Evolutionary conservation across 2,329 filamentous ascomycete species (phyloP).

Genomic region (Colletotrichum zoysiae): DNA sequence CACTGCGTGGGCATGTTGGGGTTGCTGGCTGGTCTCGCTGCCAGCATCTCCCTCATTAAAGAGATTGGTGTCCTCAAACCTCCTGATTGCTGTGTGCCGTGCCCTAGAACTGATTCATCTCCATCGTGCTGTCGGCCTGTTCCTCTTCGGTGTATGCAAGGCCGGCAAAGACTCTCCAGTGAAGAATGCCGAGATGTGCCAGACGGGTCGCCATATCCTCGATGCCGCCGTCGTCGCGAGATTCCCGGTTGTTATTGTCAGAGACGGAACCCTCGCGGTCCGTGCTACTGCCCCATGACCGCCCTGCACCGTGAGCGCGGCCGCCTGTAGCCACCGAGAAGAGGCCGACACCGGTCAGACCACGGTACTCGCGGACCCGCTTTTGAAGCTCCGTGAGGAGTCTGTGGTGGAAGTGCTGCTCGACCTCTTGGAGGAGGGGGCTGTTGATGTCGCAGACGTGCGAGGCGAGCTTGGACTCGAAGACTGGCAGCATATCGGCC

Average conservation of each 20-base stretch:
- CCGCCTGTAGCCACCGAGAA: slow-evolving; percentile 68
- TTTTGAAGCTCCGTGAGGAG: slow-evolving; percentile 62
- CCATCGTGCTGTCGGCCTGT: slow-evolving; percentile 51
- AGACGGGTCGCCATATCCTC: slow-evolving; percentile 81
- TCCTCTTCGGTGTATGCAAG: slow-evolving; percentile 73
- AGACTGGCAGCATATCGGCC: slow-evolving; percentile 58
- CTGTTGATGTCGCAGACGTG: slow-evolving; percentile 59
- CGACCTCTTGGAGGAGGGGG: slow-evolving; percentile 61
- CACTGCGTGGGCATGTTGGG: slow-evolving; percentile 14
- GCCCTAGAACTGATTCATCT: slow-evolving; percentile 46
- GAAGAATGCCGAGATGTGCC: slow-evolving; percentile 85
- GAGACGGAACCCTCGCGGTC: slow-evolving; percentile 46
- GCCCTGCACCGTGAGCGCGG: slow-evolving; percentile 56
- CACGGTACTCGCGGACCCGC: slow-evolving; percentile 65
- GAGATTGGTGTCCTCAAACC: not conserved
- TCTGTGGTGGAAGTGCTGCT: slow-evolving; percentile 62
- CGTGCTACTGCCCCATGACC: slow-evolving; percentile 50
- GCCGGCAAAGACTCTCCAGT: slow-evolving; percentile 90
- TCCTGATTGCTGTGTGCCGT: not conserved
- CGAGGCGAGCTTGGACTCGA: slow-evolving; percentile 63
- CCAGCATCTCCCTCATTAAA: slow-evolving; percentile 24
- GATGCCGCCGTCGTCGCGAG: slow-evolving; percentile 66
- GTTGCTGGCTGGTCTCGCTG: slow-evolving; percentile 15
- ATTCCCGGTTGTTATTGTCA: slow-evolving; percentile 53
- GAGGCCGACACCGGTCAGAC: slow-evolving; percentile 64